Conservation (phyloP, 257 asterid genomes). For the Solanum etuberosum region DNA sequence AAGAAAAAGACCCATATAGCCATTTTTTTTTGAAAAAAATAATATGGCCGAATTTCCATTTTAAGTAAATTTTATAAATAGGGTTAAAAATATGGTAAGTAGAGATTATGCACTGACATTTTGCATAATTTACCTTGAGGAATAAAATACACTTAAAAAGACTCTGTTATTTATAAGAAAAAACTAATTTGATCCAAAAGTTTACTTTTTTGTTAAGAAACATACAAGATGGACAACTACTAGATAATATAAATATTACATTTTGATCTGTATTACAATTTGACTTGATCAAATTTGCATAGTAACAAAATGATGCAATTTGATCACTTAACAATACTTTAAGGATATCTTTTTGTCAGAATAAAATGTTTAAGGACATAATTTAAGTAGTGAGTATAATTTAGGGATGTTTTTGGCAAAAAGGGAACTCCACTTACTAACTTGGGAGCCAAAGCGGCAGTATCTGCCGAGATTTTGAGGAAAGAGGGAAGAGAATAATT, state of each 20-base stretch:
- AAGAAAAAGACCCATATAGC: no score
- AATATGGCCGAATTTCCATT: not conserved
- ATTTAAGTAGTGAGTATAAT: not conserved
- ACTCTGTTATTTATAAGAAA: not conserved
- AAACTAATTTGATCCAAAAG: not conserved
- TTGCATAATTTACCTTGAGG: no score
- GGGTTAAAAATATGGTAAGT: not conserved
- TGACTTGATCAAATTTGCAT: not conserved
- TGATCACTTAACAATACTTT: not conserved
- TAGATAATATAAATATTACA: not conserved
- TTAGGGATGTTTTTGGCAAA: not conserved
- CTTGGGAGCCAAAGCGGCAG: not conserved
- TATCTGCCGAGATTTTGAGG: not conserved
- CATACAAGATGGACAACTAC: not conserved
- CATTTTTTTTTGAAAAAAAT: no score
- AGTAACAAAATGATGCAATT: not conserved
- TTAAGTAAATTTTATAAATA: no score
- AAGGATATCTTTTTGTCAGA: not conserved
- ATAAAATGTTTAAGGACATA: not conserved
- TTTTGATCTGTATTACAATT: no score
- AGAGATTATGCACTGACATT: not conserved
- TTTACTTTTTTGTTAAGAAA: no score
- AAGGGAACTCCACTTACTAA: not conserved
- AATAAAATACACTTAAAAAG: no score
- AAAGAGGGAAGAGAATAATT: not conserved